A percentile compares a stretch with the other conserved stretches of the same genome.
phyloP scores from a whole-genome alignment of 176 grass and related monocot species.

The Ampelocalamus luodianensis region DNA sequence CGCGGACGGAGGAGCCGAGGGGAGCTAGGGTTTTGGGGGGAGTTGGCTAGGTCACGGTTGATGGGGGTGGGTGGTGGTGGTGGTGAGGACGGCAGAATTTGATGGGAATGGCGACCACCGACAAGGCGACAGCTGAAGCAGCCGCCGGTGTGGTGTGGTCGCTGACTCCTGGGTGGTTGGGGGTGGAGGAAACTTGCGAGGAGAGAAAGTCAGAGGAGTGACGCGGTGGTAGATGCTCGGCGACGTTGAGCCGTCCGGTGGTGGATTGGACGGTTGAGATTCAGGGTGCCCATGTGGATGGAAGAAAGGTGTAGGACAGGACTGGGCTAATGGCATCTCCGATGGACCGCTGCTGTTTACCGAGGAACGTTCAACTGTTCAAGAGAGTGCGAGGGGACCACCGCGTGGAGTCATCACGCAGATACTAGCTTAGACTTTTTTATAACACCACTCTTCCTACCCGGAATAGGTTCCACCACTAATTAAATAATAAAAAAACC shows the following conservation, averaged over 20 bases:
- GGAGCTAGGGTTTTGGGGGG: neutral
- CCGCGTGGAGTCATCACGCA: too few relatives aligned
- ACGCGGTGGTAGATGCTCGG: neutral
- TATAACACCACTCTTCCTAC: too few relatives aligned
- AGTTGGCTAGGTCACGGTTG: neutral
- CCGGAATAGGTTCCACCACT: too few relatives aligned
- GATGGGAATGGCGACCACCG: slow-evolving; percentile 15
- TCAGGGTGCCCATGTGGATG: neutral
- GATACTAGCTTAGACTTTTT: too few relatives aligned
- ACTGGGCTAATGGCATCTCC: too few relatives aligned
- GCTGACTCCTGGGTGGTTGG: neutral
- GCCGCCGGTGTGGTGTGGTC: slow-evolving; percentile 5
- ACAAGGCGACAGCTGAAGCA: slow-evolving; percentile 38
- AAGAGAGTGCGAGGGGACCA: too few relatives aligned
- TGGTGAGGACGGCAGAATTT: neutral
- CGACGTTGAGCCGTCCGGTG: neutral
- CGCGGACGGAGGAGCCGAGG: slow-evolving; percentile 21
- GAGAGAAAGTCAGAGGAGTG: neutral
- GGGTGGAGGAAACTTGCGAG: neutral
- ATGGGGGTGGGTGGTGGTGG: neutral
- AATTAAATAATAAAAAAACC: too few relatives aligned
- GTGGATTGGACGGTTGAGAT: neutral
- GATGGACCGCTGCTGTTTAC: too few relatives aligned
- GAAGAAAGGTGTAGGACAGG: too few relatives aligned
- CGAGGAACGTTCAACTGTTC: too few relatives aligned